A percentile compares a stretch with the other conserved stretches of the same genome.
Evolutionary conservation across 2,329 filamentous ascomycete genomes (phyloP).

Genomic region (Pyrenophora seminiperda): DNA sequence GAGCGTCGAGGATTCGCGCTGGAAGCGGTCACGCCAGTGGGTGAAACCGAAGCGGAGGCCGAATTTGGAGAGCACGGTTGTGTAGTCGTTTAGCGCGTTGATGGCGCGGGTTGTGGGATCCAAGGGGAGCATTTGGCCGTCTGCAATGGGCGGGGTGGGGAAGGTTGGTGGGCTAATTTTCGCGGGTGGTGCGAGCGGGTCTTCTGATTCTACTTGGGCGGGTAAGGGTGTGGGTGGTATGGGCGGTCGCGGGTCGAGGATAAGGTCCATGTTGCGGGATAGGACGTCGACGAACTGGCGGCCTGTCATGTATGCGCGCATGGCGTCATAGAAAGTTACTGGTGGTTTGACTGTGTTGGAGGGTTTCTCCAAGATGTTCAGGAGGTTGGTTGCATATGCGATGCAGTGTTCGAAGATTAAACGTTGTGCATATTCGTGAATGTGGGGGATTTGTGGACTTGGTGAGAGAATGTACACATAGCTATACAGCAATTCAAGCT

Average conservation of each 20-base stretch:
- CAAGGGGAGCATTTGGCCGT: conserved; percentile 32
- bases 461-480: conserved; percentile 89
- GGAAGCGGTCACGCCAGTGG: conserved; percentile 57
- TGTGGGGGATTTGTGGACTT: conserved; percentile 71
- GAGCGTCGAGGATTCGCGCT: conserved; percentile 51
- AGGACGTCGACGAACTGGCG: conserved; percentile 63
- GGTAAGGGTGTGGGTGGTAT: conserved; percentile 46
- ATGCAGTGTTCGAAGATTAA: conserved; percentile 87
- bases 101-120: conserved; percentile 51
- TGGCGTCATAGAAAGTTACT: conserved; percentile 84
- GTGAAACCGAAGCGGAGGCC: conserved; percentile 57
- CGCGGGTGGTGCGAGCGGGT: conserved; percentile 44
- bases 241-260: conserved; percentile 50
- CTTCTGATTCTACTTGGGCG: conserved; percentile 36
- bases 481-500: conserved; percentile 87
- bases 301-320: conserved; percentile 76
- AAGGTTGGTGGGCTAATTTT: conserved; percentile 41
- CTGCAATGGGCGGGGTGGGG: conserved; percentile 33
- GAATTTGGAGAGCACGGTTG: conserved; percentile 52
- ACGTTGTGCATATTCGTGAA: conserved; percentile 76
- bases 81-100: conserved; percentile 55
- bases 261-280: conserved; percentile 57
- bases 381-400: conserved; percentile 77
- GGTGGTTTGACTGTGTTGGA: conserved; percentile 66
- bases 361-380: conserved; percentile 63